Evolutionary conservation across 441 rosid genomes (phyloP).

Genomic region (Brassica balearica): DNA sequence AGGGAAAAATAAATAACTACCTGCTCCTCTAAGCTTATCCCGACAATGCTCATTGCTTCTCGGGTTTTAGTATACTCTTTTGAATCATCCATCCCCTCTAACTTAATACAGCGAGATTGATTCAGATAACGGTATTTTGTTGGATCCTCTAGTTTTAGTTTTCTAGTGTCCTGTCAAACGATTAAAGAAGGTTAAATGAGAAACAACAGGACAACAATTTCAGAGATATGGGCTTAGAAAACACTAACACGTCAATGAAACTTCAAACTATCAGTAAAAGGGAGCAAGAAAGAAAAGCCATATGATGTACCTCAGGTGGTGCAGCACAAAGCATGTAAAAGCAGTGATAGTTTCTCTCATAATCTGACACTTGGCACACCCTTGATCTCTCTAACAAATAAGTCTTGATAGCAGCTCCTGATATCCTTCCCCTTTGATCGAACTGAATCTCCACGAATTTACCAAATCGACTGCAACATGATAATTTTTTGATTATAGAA

Average conservation of each 20-base stretch:
- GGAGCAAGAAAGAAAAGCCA: no score
- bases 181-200: neutral
- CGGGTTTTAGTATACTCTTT: slow-evolving; percentile 79
- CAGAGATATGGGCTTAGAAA: neutral
- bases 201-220: slow-evolving; percentile 22
- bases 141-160: slow-evolving; percentile 71
- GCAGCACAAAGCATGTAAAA: slow-evolving; percentile 99
- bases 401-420: slow-evolving; percentile 98
- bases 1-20: slow-evolving; percentile 49
- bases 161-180: slow-evolving; percentile 64
- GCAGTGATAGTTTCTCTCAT: slow-evolving; percentile 98
- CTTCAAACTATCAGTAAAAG: no score
- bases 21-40: slow-evolving; percentile 88
- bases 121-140: slow-evolving; percentile 83
- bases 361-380: slow-evolving; percentile 95
- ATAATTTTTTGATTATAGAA: no score
- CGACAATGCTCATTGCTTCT: slow-evolving; percentile 92
- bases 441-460: slow-evolving; percentile 99
- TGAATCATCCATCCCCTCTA: slow-evolving; percentile 82
- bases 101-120: slow-evolving; percentile 80
- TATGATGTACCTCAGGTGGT: slow-evolving; percentile 46
- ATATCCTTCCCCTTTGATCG: slow-evolving; percentile 79
- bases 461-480: slow-evolving; percentile 82
- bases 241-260: no score
- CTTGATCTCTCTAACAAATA: slow-evolving; percentile 97